Percentiles rank a stretch among this genome's conserved stretches.
phyloP scores from a whole-genome alignment of 495 filamentous ascomycete species.

The Penicillium subrubescens region DNA sequence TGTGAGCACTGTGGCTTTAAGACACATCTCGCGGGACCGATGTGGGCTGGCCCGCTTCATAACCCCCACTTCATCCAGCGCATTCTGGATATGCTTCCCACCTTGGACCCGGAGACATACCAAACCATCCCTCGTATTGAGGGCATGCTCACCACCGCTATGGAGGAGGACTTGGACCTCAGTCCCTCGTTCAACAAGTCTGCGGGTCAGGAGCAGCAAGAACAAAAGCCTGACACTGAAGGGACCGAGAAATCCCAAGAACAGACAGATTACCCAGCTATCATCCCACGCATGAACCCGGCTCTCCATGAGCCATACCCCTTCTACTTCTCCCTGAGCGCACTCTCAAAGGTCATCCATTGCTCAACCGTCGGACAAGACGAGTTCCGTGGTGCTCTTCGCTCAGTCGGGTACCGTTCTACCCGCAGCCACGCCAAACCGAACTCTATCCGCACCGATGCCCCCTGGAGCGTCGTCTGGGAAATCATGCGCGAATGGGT shows the following conservation, averaged over 20 bases:
- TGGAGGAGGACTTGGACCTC: conserved; percentile 66
- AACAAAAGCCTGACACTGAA: background rate
- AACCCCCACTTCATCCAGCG: conserved; percentile 76
- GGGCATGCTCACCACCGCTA: conserved; percentile 86
- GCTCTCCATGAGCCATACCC: conserved; percentile 68
- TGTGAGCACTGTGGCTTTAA: conserved; percentile 87
- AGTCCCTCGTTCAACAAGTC: conserved; percentile 14
- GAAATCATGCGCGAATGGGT: conserved; percentile 93
- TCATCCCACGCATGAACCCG: conserved; percentile 50
- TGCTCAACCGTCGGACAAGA: conserved; percentile 72
- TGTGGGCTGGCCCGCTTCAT: conserved; percentile 92
- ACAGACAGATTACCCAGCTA: conserved; percentile 29
- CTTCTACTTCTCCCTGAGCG: conserved; percentile 81
- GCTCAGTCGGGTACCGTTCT: conserved; percentile 74
- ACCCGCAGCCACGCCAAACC: conserved; percentile 84
- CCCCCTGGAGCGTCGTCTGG: conserved; percentile 87
- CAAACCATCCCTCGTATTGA: conserved; percentile 77
- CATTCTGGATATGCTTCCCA: conserved; percentile 69
- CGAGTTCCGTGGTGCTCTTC: conserved; percentile 76
- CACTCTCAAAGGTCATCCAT: conserved; percentile 72
- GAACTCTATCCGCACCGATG: conserved; percentile 88
- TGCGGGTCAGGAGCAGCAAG: conserved; percentile 1
- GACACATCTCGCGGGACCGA: conserved; percentile 86
- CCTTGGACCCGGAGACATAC: conserved; percentile 64
- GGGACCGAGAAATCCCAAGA: conserved; percentile 5